Evolutionary conservation across 1,139 yeast genomes (phyloP).

Genomic region (Saccharomyces hybrid): DNA sequence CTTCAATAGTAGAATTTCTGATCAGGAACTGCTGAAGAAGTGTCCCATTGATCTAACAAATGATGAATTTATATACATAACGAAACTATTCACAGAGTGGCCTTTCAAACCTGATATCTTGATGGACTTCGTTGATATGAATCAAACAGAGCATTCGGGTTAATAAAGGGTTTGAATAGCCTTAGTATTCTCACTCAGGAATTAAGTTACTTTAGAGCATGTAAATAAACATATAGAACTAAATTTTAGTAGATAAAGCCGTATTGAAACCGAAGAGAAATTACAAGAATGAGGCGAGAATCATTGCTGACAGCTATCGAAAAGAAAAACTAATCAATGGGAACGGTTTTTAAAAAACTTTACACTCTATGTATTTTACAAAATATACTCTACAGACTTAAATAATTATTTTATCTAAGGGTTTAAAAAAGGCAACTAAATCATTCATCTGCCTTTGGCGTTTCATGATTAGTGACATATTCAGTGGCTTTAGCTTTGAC

Average conservation of each 20-base stretch:
- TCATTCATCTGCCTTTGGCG: background rate
- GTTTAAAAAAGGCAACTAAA: background rate
- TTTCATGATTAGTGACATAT: constrained; percentile 39
- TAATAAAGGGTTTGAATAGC: background rate
- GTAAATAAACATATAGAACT: background rate
- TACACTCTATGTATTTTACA: background rate
- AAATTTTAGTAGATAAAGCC: background rate
- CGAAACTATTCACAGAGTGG: constrained; percentile 58
- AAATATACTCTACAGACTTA: background rate
- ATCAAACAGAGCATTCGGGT: constrained; percentile 16
- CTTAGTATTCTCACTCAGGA: background rate
- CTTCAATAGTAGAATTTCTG: constrained; percentile 37
- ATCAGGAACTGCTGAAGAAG: constrained; percentile 37
- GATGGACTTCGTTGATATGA: constrained; percentile 24
- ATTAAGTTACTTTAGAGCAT: background rate
- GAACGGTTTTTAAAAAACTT: background rate
- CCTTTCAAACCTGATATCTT: constrained; percentile 70
- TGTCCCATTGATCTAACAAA: constrained; percentile 44
- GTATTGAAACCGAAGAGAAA: background rate
- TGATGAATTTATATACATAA: constrained; percentile 47
- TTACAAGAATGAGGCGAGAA: too few relatives aligned
- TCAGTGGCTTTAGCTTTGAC: constrained; percentile 90
- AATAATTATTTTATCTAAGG: background rate
- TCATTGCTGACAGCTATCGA: too few relatives aligned
- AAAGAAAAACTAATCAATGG: background rate